Percentiles rank a stretch among this genome's conserved stretches.
These are phyloP conservation scores for Eruca vesicaria DNA, from an alignment of 441 rosid species.

Conservation along the genomic window DNA sequence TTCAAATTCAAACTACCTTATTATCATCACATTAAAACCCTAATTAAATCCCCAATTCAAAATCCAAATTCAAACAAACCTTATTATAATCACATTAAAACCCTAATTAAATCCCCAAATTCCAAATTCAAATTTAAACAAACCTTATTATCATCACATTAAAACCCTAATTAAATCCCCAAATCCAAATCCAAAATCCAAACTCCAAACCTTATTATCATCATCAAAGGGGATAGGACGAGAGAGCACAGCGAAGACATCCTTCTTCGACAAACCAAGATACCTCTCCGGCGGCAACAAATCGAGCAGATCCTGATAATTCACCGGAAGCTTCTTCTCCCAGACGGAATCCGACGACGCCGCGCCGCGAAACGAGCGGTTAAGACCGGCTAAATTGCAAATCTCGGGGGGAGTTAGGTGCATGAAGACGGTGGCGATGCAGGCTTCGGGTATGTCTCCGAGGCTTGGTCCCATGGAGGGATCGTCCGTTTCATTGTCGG, in stretches of 20 bases:
- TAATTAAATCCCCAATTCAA: background rate
- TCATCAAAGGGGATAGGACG: slow-evolving; percentile 64
- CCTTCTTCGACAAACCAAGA: slow-evolving; percentile 50
- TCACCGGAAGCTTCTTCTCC: slow-evolving; percentile 52
- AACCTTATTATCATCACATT: no score
- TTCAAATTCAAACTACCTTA: slow-evolving; percentile 53
- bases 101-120: no score
- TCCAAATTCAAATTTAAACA: no score
- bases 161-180: no score
- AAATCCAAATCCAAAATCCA: no score
- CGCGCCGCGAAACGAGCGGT: slow-evolving; percentile 55
- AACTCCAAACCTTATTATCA: no score
- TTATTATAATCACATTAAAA: slow-evolving; percentile 34
- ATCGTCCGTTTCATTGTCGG: slow-evolving; percentile 53
- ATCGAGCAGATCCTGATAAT: slow-evolving; percentile 57
- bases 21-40: slow-evolving; percentile 7
- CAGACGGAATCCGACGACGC: slow-evolving; percentile 60
- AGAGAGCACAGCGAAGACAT: slow-evolving; percentile 58
- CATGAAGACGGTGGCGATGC: slow-evolving; percentile 56
- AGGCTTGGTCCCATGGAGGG: slow-evolving; percentile 61
- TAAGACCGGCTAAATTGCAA: slow-evolving; percentile 59
- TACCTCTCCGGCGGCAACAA: slow-evolving; percentile 59
- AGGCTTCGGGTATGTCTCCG: slow-evolving; percentile 63
- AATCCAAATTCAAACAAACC: slow-evolving; percentile 45
- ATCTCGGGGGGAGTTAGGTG: slow-evolving; percentile 65